phyloP scores from a whole-genome alignment of 345 rosid species.

The Arabis hirsuta region DNA sequence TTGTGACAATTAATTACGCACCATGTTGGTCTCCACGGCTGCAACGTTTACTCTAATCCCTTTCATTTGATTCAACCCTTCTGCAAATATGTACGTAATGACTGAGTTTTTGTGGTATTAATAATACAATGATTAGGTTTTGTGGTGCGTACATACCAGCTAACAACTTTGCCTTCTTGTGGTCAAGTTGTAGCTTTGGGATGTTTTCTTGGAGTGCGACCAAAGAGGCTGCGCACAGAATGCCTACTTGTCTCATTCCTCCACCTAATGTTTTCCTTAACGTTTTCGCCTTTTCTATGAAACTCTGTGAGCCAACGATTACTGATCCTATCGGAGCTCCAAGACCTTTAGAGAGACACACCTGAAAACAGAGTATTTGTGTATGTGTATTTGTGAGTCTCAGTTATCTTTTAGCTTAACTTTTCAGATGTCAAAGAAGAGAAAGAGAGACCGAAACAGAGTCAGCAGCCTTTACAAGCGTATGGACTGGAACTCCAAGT shows the following conservation, averaged over 20 bases:
- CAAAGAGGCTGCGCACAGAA: conserved; percentile 81
- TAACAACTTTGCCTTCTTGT: conserved; percentile 73
- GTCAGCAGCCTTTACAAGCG: conserved; percentile 86
- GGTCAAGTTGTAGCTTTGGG: conserved; percentile 71
- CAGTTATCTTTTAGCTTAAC: background rate
- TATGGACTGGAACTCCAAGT: conserved; percentile 80
- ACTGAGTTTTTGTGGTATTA: background rate
- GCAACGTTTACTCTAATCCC: conserved; percentile 66
- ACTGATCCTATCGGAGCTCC: conserved; percentile 96
- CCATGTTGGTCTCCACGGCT: conserved; percentile 86
- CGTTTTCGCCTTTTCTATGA: conserved; percentile 74
- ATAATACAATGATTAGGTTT: background rate
- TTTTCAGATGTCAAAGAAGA: background rate
- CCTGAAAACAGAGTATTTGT: conserved; percentile 36
- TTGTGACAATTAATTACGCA: conserved; percentile 30
- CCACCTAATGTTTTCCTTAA: conserved; percentile 93
- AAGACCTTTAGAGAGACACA: conserved; percentile 88
- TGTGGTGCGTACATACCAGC: conserved; percentile 58
- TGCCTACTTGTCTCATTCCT: conserved; percentile 90
- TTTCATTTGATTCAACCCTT: conserved; percentile 75
- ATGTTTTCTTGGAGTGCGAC: conserved; percentile 71
- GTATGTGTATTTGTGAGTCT: conserved; percentile 9
- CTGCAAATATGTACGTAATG: conserved; percentile 40
- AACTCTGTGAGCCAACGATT: conserved; percentile 82
- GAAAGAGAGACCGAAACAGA: conserved; percentile 65